Base-by-base conservation (phyloP, 352 stramenopile species). In the Phytophthora hibernalis region DNA sequence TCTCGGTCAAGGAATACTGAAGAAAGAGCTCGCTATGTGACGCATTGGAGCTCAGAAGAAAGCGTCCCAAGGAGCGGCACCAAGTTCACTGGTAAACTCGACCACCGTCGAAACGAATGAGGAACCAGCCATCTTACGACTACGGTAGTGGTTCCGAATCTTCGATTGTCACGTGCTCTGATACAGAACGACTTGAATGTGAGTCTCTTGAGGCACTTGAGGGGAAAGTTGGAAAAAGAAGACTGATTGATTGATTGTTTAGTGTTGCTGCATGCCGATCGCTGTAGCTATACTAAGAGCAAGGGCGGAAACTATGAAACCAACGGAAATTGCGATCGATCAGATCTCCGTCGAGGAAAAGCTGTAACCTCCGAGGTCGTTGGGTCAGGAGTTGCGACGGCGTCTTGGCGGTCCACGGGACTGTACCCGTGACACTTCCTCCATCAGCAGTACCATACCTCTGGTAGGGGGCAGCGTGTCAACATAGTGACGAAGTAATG, bases 101-200 rank as follows among this genome's bases (percentile, higher is more conserved):
- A n/a, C 22, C 16, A 11, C 3, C 24, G 11, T 18, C 9, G 43
- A 53, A 1, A 16, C 1, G 1, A 28, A 50, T 2, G 20, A 58
- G 0, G 65, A 72, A 20, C 48, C 49, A 4, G 53, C 35, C 3
- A 18, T 75, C 0, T 1, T 71, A 18, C 45, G 78, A 31, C 60
- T 87, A 18, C 76, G 73, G 0, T 73, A 81, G 48, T 83, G 67
- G 45, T 87, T 87, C 48, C 33, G 50, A 15, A 66, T 79, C 18
- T 87, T 87, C 51, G 78, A 87, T 33, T 57, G 33, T 45, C 50
- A 57, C 20, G 50, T 57, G 50, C 33, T 47, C 30, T 56, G 18
- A 16, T 13, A 16, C 13, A 38, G 13, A 38, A 16, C 31, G 31
- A 38, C 31, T 13, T 38, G 31, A 16, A 31, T 7, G 31, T 38